A percentile compares a stretch with the other conserved stretches of the same genome.
Evolutionary conservation across 805 yeast genomes (phyloP).

Genomic region (Yarrowia sp.): DNA sequence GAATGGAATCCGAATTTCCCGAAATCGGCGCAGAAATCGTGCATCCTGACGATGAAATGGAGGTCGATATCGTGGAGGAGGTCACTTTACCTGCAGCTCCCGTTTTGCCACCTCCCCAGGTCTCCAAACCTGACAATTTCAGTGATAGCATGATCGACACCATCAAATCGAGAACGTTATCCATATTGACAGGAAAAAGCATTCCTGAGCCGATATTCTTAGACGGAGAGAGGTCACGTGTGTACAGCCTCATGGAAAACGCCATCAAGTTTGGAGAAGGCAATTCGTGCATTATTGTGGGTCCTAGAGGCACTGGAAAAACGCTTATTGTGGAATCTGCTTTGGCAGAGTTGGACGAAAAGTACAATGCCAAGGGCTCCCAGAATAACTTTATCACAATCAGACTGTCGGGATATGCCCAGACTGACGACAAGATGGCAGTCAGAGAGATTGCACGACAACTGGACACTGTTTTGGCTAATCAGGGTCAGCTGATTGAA

Average conservation of each 20-base stretch:
- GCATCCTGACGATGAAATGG: slow-evolving; percentile 1
- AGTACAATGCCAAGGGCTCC: slow-evolving; percentile 47
- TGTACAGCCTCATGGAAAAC: slow-evolving; percentile 65
- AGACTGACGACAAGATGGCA: slow-evolving; percentile 77
- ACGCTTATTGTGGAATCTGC: slow-evolving; percentile 67
- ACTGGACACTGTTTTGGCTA: slow-evolving; percentile 56
- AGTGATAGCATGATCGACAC: not conserved
- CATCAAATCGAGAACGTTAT: slow-evolving; percentile 44
- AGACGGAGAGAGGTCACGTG: slow-evolving; percentile 55
- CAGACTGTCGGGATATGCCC: slow-evolving; percentile 71
- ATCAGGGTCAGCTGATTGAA: slow-evolving; percentile 44
- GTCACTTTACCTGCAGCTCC: slow-evolving; percentile 6
- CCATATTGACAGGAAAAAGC: slow-evolving; percentile 47
- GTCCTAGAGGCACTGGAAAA: slow-evolving; percentile 83
- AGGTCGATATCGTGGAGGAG: slow-evolving; percentile 6
- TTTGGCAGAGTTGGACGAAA: slow-evolving; percentile 54
- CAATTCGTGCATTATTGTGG: slow-evolving; percentile 79
- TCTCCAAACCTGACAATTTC: slow-evolving; percentile 1
- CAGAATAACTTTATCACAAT: slow-evolving; percentile 65
- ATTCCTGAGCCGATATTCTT: slow-evolving; percentile 49
- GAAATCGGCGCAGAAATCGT: slow-evolving; percentile 5
- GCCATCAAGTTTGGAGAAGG: slow-evolving; percentile 75
- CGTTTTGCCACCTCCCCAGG: slow-evolving; percentile 4
- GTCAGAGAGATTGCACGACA: slow-evolving; percentile 86
- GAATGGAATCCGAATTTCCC: slow-evolving; percentile 36